Conservation (phyloP, 352 stramenopile species). For the Phytopythium montanum region DNA sequence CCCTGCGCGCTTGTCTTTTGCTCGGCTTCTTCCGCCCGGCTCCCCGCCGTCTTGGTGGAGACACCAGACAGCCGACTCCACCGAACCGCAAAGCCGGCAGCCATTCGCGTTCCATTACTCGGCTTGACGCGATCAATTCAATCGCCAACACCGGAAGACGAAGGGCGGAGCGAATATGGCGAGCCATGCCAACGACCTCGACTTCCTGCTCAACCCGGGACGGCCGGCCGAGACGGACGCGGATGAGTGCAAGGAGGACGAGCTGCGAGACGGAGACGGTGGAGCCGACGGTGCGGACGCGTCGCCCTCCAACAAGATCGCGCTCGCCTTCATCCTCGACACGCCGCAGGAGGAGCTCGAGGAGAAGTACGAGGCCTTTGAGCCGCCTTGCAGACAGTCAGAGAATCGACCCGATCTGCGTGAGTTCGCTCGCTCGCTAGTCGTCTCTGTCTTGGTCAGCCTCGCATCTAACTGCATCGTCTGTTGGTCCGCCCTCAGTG, state of each 20-base stretch:
- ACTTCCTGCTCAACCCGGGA: conserved; percentile 7
- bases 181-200: conserved; percentile 1
- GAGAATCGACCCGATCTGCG: background rate
- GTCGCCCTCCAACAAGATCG: conserved; percentile 27
- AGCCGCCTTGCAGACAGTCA: background rate
- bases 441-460: too few species aligned
- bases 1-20: conserved; percentile 1
- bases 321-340: conserved; percentile 42
- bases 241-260: conserved; percentile 5
- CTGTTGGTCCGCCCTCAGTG: background rate
- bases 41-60: conserved; percentile 22
- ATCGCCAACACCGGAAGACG: conserved; percentile 3
- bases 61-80: background rate
- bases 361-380: background rate
- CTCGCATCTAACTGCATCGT: background rate
- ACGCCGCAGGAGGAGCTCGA: background rate
- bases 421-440: background rate
- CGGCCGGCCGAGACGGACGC: conserved; percentile 9
- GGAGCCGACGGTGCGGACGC: conserved; percentile 12
- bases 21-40: background rate
- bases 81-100: background rate
- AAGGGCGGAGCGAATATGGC: conserved; percentile 7
- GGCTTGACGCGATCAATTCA: background rate
- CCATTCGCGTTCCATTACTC: background rate
- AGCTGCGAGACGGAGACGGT: background rate